These are phyloP conservation scores for Ophiognomonia clavigignenti-juglandacearum DNA, from an alignment of 2,329 filamentous ascomycete genomes.

Conservation along the genomic window DNA sequence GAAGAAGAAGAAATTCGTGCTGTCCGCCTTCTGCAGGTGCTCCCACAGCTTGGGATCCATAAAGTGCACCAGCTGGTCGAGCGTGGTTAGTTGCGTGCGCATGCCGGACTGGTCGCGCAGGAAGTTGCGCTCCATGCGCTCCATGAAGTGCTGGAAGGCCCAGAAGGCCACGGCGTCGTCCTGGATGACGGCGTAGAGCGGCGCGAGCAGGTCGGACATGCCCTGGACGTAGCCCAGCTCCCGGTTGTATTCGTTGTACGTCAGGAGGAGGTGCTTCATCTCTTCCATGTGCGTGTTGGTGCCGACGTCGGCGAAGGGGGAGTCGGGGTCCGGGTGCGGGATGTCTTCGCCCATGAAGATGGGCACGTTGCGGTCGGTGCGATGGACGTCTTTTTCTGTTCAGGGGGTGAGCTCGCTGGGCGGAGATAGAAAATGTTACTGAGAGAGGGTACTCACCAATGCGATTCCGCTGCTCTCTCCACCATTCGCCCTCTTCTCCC, in stretches of 20 bases:
- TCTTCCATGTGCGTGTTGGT: constrained; percentile 98
- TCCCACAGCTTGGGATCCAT: constrained; percentile 94
- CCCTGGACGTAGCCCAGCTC: constrained; percentile 96
- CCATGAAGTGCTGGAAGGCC: constrained; percentile 95
- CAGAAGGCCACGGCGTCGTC: constrained; percentile 97
- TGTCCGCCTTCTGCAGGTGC: constrained; percentile 84
- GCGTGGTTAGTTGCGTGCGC: constrained; percentile 81
- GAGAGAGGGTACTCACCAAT: constrained; percentile 64
- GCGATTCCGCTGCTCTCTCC: constrained; percentile 86
- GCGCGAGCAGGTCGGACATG: constrained; percentile 94
- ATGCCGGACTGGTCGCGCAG: constrained; percentile 94
- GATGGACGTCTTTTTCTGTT: constrained; percentile 95
- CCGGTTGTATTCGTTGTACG: constrained; percentile 97
- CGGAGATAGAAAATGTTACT: no score
- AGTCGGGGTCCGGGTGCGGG: constrained; percentile 92
- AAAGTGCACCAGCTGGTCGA: constrained; percentile 93
- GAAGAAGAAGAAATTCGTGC: constrained; percentile 99
- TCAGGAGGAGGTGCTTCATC: constrained; percentile 98
- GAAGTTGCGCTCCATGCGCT: constrained; percentile 96
- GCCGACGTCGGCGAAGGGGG: constrained; percentile 85
- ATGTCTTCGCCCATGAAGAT: constrained; percentile 96
- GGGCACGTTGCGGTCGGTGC: constrained; percentile 90
- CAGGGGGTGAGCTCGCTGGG: constrained; percentile 15
- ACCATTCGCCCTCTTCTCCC: constrained; percentile 85
- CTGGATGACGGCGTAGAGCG: constrained; percentile 95